Base-by-base conservation (phyloP, 129 eudicot species). In the Flaveria bidentis region DNA sequence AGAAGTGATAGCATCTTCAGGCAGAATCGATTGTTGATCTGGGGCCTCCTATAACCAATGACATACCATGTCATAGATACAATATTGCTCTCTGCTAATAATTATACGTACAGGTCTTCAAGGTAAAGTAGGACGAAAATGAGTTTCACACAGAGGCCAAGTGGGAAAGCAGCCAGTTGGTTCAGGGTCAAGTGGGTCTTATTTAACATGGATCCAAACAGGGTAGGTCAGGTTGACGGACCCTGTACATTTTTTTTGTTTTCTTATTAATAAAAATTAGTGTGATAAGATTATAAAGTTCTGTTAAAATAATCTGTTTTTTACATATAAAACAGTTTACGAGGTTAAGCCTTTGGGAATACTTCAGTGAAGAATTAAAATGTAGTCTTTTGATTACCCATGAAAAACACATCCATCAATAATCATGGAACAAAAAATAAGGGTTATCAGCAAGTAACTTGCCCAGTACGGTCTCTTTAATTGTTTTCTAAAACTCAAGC, bases 1-100 rank as follows among this genome's bases (percentile, higher is more conserved):
- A 18, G 82, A 78, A 58, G 20, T 57, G 26, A 74, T 61, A 57
- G 61, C 64, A 16, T 73, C 78, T 41, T 62, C 77, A 17, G 50
- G 51, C 4, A 56, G 74, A 47, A 69, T 62, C 36, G 55, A n/a
- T 10, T 76, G 76, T 53, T 68, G 14, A 66, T 82, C 66, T 28
- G 26, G 12, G 33, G 55, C 45, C 12, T 50, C 83, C 83, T 79
- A 42, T 52, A 64, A 71, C 55, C 71, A 78, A 17, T 49, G 52
- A 39, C 16, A 78, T 18, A 71, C 44, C 22, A 12, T 52, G 66
- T 4, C 14, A 47, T 60, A 71, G 17, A 51, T 65, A 53, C 25
- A 13, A 65, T 49, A 75, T 62, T 61, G 41, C 0, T 61, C 67
- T 28, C 42, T 26, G 71, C 69, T 15, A 28, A 39, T 28, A 75